Base-by-base conservation (phyloP, 2,329 filamentous ascomycete species). In the Ophiostoma perfectum region DNA sequence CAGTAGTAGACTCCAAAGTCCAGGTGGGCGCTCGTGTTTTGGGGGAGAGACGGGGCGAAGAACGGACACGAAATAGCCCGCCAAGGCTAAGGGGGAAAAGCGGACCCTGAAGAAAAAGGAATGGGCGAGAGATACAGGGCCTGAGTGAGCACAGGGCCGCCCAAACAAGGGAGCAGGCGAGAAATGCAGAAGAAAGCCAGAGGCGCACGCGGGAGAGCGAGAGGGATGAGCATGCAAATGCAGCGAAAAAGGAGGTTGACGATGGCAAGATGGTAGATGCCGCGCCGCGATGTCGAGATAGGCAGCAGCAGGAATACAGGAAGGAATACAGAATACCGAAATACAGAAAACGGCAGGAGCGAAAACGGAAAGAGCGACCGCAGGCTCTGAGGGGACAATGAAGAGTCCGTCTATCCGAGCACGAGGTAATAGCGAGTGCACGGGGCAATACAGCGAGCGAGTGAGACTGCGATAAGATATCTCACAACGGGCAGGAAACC, bases 1-100 rank as follows among this genome's bases (percentile, higher is more conserved):
- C 18, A 14, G 52, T 42, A 44, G 60, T 41, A 41, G 58, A 16
- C 58, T 42, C 39, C 49, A 38, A 47, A 64, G 64, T 36, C 44
- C 36, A 47, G 27, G 49, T 41, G 14, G 18, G 68, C 44, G 44
- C 39, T 70, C 18, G 47, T 65, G 44, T 66, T 67, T 69, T 49
- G 62, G 68, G 68, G 66, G 65, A 18, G 47, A 63, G 65, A 44
- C 6, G 49, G 65, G 5, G 65, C 16, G 60, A 65, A 67, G 65
- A 67, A 62, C 39, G 66, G 68, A 52, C 66, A 69, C 68, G 68
- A 69, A 67, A 67, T 65, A 58, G 47, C 38, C 62, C 58, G 66
- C 68, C 66, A 64, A 67, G 68, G 64, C 66, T 42, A 66, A 67
- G 49, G 64, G 66, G 58, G 60, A 49, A 67, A 67, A 67, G 63